These are phyloP conservation scores for Maudiozyma turicensis DNA, from an alignment of 805 yeast species.

Conservation along the genomic window DNA sequence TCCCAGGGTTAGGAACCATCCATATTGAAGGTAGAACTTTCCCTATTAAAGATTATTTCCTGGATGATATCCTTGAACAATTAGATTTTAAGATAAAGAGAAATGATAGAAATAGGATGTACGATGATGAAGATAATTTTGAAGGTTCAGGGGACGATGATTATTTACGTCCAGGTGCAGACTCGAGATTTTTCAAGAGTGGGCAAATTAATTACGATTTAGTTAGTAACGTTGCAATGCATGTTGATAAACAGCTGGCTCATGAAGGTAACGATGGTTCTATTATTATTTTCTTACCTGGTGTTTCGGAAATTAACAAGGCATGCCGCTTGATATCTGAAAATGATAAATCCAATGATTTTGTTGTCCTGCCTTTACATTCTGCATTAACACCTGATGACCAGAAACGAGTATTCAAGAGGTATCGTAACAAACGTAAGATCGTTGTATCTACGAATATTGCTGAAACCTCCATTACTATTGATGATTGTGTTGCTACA, in stretches of 20 bases:
- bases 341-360: constrained; percentile 10
- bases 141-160: constrained; percentile 27
- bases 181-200: constrained; percentile 51
- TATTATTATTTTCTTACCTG: constrained; percentile 78
- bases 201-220: constrained; percentile 73
- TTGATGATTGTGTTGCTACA: constrained; percentile 89
- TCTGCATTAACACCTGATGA: constrained; percentile 79
- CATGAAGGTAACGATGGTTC: constrained; percentile 49
- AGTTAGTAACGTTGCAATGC: constrained; percentile 44
- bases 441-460: constrained; percentile 85
- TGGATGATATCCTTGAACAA: constrained; percentile 53
- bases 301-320: constrained; percentile 75
- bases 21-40: constrained; percentile 92
- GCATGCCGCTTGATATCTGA: constrained; percentile 32
- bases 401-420: constrained; percentile 64
- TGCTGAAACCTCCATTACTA: constrained; percentile 95
- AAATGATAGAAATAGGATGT: constrained; percentile 10
- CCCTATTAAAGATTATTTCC: constrained; percentile 70
- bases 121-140: constrained; percentile 15
- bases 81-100: constrained; percentile 46
- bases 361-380: constrained; percentile 65
- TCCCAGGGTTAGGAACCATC: constrained; percentile 48
- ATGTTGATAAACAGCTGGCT: constrained; percentile 42
- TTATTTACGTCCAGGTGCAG: constrained; percentile 46
- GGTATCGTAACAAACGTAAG: constrained; percentile 54